A percentile compares a stretch with the other conserved stretches of the same genome.
These are phyloP conservation scores for Xerocomus potaroensis DNA, from an alignment of 768 basidiomycete species.

Conservation along the genomic window DNA sequence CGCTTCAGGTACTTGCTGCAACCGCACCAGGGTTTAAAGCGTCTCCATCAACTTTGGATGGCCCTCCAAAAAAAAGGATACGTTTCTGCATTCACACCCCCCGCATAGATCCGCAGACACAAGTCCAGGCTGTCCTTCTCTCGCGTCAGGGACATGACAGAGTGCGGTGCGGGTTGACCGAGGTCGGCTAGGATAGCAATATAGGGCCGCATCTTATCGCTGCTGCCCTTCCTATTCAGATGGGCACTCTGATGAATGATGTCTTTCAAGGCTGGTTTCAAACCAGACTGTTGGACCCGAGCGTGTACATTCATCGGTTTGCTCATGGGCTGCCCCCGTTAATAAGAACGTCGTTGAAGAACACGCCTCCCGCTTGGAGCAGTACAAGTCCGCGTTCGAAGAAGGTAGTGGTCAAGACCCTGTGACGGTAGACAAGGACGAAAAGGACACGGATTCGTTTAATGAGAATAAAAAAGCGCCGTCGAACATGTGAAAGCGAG, in stretches of 20 bases:
- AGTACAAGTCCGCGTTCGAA: conserved; percentile 74
- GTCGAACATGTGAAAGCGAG: too few relatives aligned
- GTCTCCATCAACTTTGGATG: neutral
- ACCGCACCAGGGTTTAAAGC: neutral
- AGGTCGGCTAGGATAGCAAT: neutral
- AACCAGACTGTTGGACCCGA: too few relatives aligned
- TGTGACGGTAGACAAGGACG: conserved; percentile 30
- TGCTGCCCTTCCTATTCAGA: neutral
- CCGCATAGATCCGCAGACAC: neutral
- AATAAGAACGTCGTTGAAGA: conserved; percentile 37
- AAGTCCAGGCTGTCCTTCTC: neutral
- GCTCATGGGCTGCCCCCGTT: too few relatives aligned
- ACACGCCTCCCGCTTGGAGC: conserved; percentile 80
- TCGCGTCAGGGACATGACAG: neutral
- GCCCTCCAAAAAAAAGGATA: neutral
- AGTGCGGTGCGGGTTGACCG: neutral
- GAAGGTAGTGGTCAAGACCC: conserved; percentile 59
- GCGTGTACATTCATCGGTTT: too few relatives aligned
- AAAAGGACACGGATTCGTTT: conserved; percentile 4
- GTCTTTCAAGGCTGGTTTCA: too few relatives aligned
- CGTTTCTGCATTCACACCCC: neutral
- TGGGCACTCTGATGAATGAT: neutral
- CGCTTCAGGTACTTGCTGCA: neutral
- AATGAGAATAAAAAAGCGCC: conserved; percentile 4
- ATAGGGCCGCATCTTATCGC: neutral